Base-by-base conservation (phyloP, 2,329 filamentous ascomycete genomes). In the Cercospora beticola region DNA sequence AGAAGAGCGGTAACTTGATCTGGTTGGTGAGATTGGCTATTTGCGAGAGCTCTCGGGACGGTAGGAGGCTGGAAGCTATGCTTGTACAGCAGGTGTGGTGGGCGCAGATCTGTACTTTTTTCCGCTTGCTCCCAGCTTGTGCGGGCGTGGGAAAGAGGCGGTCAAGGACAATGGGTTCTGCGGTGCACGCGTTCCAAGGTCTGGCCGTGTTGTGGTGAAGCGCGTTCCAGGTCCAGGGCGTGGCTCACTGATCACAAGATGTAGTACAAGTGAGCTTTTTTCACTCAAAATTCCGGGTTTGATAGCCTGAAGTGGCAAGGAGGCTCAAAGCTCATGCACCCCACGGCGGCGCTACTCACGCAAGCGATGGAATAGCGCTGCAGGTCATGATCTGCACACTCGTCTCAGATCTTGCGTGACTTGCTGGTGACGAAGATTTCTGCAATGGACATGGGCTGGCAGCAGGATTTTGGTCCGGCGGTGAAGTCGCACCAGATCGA, bases 261-360 rank as follows among this genome's bases (percentile, higher is more conserved):
- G 54, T 61, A 30, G 61, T 12, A 56, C 61, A 56, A 21, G 61
- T 33, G 58, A 56, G 33, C 31, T 57, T 43, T 56, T 65, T 56
- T 68, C 54, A 28, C 21, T 23, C 21, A 7, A 54, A 57, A 21
- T 26, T 26, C 40, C 57, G 66, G 61, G 54, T 60, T 60, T n/a
- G 23, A 60, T 54, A 31, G 46, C 66, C 62, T 62, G 23, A 46
- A 56, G 52, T 68, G 57, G 66, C 61, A 36, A 30, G 59, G 65
- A 57, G 62, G 62, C 49, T 46, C 56, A n/a, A n/a, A 28, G 36
- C 54, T 62, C 58, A 31, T 67, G 65, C 62, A 64, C 66, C 62
- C 66, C 66, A 68, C 66, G 66, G 56, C 62, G 31, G 33, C 54
- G 63, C 63, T 65, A 59, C 56, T 54, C 26, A 60, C 56, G 31